Conservation (phyloP, 164 flowering plant genomes). For the Umbellularia californica region DNA sequence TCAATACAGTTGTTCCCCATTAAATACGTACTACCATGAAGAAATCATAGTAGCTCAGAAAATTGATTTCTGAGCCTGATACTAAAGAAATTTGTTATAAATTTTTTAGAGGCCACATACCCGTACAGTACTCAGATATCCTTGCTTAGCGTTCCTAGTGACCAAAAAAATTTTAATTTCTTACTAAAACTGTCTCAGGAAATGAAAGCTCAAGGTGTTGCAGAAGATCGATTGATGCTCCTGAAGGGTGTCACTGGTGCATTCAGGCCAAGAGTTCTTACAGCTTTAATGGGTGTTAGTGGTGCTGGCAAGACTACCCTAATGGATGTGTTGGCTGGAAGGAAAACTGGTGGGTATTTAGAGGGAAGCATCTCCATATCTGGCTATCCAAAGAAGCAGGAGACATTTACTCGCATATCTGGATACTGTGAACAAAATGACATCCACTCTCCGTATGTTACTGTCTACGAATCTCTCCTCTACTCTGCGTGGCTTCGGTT, state of each 20-base stretch:
- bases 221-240: conserved; percentile 20
- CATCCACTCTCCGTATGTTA: conserved; percentile 29
- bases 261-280: conserved; percentile 14
- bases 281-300: conserved; percentile 12
- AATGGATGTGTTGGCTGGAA: conserved; percentile 73
- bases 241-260: conserved; percentile 11
- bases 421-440: conserved; percentile 49
- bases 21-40: background rate
- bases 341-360: conserved; percentile 62
- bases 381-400: conserved; percentile 33
- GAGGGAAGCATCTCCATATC: conserved; percentile 17
- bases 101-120: background rate
- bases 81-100: background rate
- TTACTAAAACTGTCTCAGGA: background rate
- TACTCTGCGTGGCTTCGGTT: conserved; percentile 58
- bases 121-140: background rate
- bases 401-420: conserved; percentile 34
- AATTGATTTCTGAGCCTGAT: background rate
- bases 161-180: background rate
- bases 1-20: background rate
- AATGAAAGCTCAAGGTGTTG: conserved; percentile 29
- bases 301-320: conserved; percentile 68
- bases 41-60: background rate
- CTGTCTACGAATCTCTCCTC: conserved; percentile 40
- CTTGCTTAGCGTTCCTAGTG: background rate